Percentiles rank a stretch among this genome's conserved stretches.
Conservation (phyloP, 208 protist genomes). For the Trypanosoma platydactyli region DNA sequence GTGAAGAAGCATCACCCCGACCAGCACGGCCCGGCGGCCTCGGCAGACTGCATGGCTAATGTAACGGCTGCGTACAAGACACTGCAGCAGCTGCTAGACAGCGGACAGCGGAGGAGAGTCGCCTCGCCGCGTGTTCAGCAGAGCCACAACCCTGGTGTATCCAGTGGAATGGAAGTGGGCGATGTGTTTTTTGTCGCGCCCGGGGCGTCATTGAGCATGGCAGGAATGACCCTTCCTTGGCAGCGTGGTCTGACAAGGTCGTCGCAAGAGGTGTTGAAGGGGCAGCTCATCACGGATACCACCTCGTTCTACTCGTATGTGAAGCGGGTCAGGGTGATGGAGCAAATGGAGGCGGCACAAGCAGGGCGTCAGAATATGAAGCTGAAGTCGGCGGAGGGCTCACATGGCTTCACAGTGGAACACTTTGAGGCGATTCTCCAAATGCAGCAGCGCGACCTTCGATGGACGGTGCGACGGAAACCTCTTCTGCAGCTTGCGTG, state of each 20-base stretch:
- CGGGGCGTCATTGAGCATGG: constrained; percentile 59
- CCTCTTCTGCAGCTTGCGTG: constrained; percentile 9
- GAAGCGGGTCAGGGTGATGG: constrained; percentile 34
- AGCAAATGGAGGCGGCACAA: constrained; percentile 26
- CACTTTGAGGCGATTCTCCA: constrained; percentile 50
- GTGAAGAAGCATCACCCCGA: constrained; percentile 79
- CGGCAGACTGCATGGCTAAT: constrained; percentile 51
- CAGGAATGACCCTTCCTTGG: constrained; percentile 66
- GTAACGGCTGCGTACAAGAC: constrained; percentile 74
- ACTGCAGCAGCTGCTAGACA: constrained; percentile 55
- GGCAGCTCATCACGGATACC: constrained; percentile 24
- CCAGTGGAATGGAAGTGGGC: constrained; percentile 14
- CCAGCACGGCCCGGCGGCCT: constrained; percentile 37
- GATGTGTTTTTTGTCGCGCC: constrained; percentile 54
- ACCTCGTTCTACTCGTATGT: constrained; percentile 48
- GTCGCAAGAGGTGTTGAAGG: constrained; percentile 26
- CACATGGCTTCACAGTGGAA: constrained; percentile 69
- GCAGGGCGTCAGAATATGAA: constrained; percentile 37
- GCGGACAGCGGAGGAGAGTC: neutral
- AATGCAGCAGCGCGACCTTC: constrained; percentile 13
- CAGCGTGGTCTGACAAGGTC: constrained; percentile 46
- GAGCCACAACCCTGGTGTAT: neutral
- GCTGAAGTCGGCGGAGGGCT: constrained; percentile 40
- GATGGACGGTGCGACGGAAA: neutral
- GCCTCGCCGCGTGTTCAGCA: neutral